Base-by-base conservation (phyloP, 768 basidiomycete species). In the Boletus tomentosulus region DNA sequence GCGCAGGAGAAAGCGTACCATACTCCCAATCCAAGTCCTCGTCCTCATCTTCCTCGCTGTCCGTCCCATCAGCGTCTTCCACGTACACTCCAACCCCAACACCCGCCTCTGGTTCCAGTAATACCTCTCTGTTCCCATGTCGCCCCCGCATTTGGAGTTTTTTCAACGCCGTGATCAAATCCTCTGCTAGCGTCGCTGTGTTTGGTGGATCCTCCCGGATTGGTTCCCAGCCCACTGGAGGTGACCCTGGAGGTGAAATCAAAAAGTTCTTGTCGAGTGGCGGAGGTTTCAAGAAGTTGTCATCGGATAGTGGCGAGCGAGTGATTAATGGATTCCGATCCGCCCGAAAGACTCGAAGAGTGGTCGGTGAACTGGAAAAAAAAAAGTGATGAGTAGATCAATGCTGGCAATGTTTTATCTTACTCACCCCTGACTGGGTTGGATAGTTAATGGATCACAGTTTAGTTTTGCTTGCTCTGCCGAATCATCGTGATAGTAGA, bases 181-280 rank as follows among this genome's bases (percentile, higher is more conserved):
- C 96, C 24, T 89, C 84, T 0, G 96, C 96, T 25, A 97, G 80
- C 5, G 93, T 87, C 3, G 80, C 72, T 3, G 74, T 67, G 65
- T 98, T 98, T 0, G 96, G 96, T 16, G 92, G 91, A 8, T 95
- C 93, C 70, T 98, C 96, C 47, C 76, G 76, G 53, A 94, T 81
- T 24, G 81, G 92, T 65, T 97, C 93, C 97, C 97, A 99, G 3
- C 95, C 97, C 1, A 95, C 85, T 0, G 97, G 97, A 0, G 97
- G 97, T 0, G 94, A 97, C 5, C 97, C 97, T 4, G 97, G 97
- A 0, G 97, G 97, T 0, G 97, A 98, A 58, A 99, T 95, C 45
- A 99, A 79, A 73, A 98, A 98, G 73, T 98, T 98, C 72, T 92
- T 92, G 62, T 94, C 89, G 37, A 85, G 60, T 0, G 79, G 72